Evolutionary conservation across 352 stramenopile genomes (phyloP), one percentile per base, ranked within the genome.

Genomic region (Phytophthora podocarpi): DNA sequence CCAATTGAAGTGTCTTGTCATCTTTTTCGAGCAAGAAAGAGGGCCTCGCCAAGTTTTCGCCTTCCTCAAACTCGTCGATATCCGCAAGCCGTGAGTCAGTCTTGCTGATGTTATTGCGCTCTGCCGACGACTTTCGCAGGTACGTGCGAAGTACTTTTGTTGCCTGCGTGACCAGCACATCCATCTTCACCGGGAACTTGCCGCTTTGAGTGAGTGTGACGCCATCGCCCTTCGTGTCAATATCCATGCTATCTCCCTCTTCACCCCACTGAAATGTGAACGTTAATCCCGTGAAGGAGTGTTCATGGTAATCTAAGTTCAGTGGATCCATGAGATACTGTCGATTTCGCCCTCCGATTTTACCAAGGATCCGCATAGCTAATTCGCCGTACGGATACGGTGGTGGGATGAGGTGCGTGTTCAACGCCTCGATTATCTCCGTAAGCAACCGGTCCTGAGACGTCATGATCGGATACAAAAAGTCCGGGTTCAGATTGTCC

Each of bases 401-500:
- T 8, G 91, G 91, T 21, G 97, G 96, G 36, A 96, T 86, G 26
- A 99, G 68, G 66, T 99, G 97, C 11, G 81, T 89, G 48, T 97
- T 97, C 13, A 99, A 70, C n/a, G 96, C 90, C 51, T 95, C 85
- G 59, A 99, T 98, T 48, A 99, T 91, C 45, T 98, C 87, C 10
- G 93, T 97, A 9, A 98, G 80, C 26, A 97, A 46, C 5, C 86
- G 75, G 16, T 95, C 87, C 49, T 97, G 87, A 9, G 85, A 95
- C 10, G 83, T 95, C 87, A 97, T 96, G 63, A 98, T 95, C 32
- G 89, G 86, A 71, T 97, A 98, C 24, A 99, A 67, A 64, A 98
- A 99, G 54, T 99, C 94, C 5, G 96, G 91, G 71, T 98, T 98
- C 13, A 99, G 72, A 69, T 99, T 99, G 71, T 99, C 97, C 7